Evolutionary conservation across 2,329 filamentous ascomycete genomes (phyloP), one percentile per base, ranked within the genome.

Genomic region (Pyrenochaeta sp.): DNA sequence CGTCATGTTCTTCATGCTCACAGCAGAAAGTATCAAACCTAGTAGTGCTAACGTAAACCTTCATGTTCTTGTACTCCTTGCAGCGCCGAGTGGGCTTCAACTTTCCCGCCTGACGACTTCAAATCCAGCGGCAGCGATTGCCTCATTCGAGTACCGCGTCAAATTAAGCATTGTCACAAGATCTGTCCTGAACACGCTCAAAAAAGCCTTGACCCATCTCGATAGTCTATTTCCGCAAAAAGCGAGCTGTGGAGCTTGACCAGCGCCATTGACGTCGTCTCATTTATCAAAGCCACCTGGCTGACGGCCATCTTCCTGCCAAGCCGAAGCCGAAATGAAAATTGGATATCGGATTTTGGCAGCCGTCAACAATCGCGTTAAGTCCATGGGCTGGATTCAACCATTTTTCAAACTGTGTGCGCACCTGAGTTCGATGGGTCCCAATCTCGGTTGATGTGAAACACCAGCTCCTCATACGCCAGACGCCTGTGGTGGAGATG

Each of bases 251-350:
- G 39, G 42, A 28, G 25, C 7, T 55, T 28, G 19, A 9, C 32
- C 32, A 30, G n/a, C 25, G 47, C 40, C 47, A 13, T 37, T 30
- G 44, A 49, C 22, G 47, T 50, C 40, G 34, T 40, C 8, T 19
- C 50, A 55, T 45, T 30, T 44, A 36, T 39, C 39, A 28, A 32
- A 37, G 43, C 40, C 32, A 51, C 28, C 28, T 19, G 24, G 15
- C 28, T 30, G 32, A 46, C 44, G 27, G 46, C 15, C 28, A 13
- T 37, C n/a, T 27, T 13, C 30, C 37, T 37, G 52, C 52, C 52
- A 55, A 50, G 46, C 25, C 32, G 9, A 50, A 6, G 3, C n/a
- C 30, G 46, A 50, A 45, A 55, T 50, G 25, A 43, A 55, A 28
- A 45, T 12, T 50, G 45, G 45, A 44, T 27, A 50, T 44, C 27